Conservation (phyloP, 2,329 filamentous ascomycete genomes). For the Penicillium psychrosexuale region DNA sequence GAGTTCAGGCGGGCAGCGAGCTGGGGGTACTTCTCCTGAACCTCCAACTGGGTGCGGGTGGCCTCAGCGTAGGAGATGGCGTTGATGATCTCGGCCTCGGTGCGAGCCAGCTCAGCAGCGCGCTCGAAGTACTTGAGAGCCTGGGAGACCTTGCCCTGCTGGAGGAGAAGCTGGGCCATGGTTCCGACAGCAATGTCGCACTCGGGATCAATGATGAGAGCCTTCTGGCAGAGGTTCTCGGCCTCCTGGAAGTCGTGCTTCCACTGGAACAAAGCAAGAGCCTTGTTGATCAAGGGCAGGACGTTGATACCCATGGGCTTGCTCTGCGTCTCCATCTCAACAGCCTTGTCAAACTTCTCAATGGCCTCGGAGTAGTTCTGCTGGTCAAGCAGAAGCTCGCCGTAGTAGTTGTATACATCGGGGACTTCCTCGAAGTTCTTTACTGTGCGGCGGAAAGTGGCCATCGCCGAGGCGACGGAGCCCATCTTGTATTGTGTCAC, state of each 20-base stretch:
- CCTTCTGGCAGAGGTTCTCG: conserved; percentile 95
- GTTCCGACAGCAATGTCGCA: conserved; percentile 98
- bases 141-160: conserved; percentile 95
- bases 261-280: conserved; percentile 94
- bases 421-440: conserved; percentile 98
- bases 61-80: conserved; percentile 96
- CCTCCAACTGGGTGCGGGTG: conserved; percentile 90
- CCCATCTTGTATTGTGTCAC: conserved; percentile 99
- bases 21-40: conserved; percentile 81
- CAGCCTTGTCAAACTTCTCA: conserved; percentile 97
- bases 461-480: conserved; percentile 95
- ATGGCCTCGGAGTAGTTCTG: conserved; percentile 93
- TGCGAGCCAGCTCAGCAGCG: conserved; percentile 88
- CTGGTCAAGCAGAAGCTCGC: conserved; percentile 93
- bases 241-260: conserved; percentile 95
- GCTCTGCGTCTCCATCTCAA: conserved; percentile 94
- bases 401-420: conserved; percentile 99
- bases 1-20: conserved; percentile 68
- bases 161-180: conserved; percentile 94
- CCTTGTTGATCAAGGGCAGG: conserved; percentile 96
- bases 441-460: conserved; percentile 93
- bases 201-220: conserved; percentile 94
- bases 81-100: conserved; percentile 93
- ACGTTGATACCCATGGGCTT: conserved; percentile 98
- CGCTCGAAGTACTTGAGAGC: conserved; percentile 96